Base-by-base conservation (phyloP, 2,329 filamentous ascomycete species). In the Aureobasidium musti region DNA sequence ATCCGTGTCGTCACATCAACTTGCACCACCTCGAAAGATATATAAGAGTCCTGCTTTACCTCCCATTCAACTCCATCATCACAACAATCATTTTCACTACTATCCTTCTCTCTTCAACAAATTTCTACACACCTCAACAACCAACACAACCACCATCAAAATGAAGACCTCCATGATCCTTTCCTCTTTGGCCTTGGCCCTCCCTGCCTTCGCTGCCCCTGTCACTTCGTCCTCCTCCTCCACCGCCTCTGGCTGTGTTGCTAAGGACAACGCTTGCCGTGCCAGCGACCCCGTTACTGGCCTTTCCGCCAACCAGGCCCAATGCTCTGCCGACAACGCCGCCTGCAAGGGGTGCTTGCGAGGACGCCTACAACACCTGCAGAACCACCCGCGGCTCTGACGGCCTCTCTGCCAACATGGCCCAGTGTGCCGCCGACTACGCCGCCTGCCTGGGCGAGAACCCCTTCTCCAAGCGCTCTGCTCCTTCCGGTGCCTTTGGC, bases 311-410 rank as follows among this genome's bases (percentile, higher is more conserved):
- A 52, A 50, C 45, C 60, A 52, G 37, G 45, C 45, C n/a, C 43
- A 64, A n/a, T 64, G 60, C 60, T 39, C 60, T 41, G n/a, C 60
- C 30, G 60, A 64, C n/a, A 28, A 52, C 47, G 60, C 52, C n/a
- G 28, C 59, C 7, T 70, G 69, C 68, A 60, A 43, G 28, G 28
- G 50, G 68, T 26, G 26, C 66, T 35, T 71, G 69, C 49, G 66
- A 43, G 28, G 67, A 68, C 30, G 63, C 53, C 21, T 63, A 68
- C 39, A 60, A 67, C 49, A 41, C 47, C 28, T 67, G 65, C 59
- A 26, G 59, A 19, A 50, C 14, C 30, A 37, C 59, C 11, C 37
- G 37, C 14, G 19, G 28, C 8, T 11, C 59, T 6, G 41, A 67
- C 19, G 54, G 54, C 7, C 37, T 43, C 37, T 43, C 37, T 14